Conservation (phyloP, 768 basidiomycete genomes). For the Glaciozyma antarctica region DNA sequence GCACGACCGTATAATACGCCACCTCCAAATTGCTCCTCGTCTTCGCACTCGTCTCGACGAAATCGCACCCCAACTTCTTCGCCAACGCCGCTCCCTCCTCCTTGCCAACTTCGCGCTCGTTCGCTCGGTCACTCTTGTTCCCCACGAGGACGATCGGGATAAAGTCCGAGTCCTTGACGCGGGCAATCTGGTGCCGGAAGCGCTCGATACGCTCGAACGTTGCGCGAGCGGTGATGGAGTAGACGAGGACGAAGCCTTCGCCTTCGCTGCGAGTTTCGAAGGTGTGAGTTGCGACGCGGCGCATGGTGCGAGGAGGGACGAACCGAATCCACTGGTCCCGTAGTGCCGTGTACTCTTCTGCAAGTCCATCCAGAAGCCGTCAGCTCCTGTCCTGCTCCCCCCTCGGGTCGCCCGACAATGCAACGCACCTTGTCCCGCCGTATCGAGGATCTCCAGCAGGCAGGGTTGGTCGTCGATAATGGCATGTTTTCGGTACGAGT, state of each 20-base stretch:
- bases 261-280: conserved; percentile 43
- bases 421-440: conserved; percentile 63
- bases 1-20: conserved; percentile 75
- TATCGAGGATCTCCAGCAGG: conserved; percentile 65
- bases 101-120: conserved; percentile 85
- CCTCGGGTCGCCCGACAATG: background rate
- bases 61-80: conserved; percentile 75
- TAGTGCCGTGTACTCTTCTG: conserved; percentile 37
- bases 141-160: conserved; percentile 95
- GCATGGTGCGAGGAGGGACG: conserved; percentile 1
- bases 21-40: conserved; percentile 83
- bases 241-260: conserved; percentile 94
- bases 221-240: conserved; percentile 94
- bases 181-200: conserved; percentile 83
- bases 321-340: conserved; percentile 37
- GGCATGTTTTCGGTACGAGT: conserved; percentile 33
- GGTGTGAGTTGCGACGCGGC: background rate
- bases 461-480: conserved; percentile 34
- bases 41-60: conserved; percentile 95
- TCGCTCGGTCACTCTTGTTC: conserved; percentile 96
- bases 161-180: conserved; percentile 90
- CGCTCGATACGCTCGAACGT: conserved; percentile 95
- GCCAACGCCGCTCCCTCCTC: conserved; percentile 81
- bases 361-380: background rate
- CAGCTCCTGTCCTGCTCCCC: background rate